Evolutionary conservation across 345 rosid species (phyloP).

Genomic region (Eucalyptus marginata): DNA sequence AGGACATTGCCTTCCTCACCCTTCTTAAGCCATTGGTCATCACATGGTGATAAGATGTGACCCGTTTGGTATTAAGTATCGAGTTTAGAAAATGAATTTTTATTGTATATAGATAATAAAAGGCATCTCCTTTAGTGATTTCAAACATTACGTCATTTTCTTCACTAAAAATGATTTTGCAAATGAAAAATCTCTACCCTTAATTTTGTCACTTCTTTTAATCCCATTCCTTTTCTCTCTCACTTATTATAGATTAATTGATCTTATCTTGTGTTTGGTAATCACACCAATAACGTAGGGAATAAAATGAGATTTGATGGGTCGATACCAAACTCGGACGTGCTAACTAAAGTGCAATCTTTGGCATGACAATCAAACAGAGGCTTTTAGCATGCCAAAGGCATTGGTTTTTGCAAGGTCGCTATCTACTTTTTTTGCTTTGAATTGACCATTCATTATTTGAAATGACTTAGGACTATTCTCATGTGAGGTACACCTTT

Average conservation of each 20-base stretch:
- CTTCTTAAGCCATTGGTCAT: background rate
- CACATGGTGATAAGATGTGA: background rate
- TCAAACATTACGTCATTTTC: background rate
- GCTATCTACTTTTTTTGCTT: background rate
- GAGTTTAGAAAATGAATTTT: background rate
- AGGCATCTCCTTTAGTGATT: background rate
- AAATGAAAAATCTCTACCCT: background rate
- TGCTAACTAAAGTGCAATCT: background rate
- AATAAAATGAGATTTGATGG: accelerated
- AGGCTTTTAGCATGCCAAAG: background rate
- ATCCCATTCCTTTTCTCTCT: background rate
- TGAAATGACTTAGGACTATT: background rate
- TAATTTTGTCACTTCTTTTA: background rate
- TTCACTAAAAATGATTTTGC: background rate
- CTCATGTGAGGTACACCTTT: background rate
- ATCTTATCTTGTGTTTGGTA: background rate
- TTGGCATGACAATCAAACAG: background rate
- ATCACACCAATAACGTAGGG: accelerated
- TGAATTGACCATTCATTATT: background rate
- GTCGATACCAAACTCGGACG: background rate
- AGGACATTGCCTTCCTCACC: background rate
- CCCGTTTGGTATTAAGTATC: background rate
- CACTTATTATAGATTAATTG: background rate
- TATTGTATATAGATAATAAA: background rate
- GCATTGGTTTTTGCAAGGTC: background rate